Conservation (phyloP, 108 stramenopile species). For the Bacterosira constricta region DNA sequence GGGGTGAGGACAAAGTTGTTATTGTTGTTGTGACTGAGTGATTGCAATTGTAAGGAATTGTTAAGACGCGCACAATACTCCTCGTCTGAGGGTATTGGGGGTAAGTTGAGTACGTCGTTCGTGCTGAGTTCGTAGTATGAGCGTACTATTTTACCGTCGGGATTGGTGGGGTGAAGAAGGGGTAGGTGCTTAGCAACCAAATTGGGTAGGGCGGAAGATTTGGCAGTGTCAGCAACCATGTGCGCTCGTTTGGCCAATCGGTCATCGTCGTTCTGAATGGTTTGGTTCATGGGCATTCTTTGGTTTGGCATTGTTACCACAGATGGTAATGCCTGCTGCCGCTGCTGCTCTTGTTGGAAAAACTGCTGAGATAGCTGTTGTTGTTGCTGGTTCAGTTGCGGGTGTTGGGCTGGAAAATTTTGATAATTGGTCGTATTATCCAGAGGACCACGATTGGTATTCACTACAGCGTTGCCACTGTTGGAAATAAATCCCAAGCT, state of each 20-base stretch:
- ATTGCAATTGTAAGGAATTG: too few species aligned
- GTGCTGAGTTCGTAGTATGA: slow-evolving; percentile 72
- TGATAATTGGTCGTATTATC: not conserved
- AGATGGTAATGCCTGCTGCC: too few species aligned
- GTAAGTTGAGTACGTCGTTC: slow-evolving; percentile 75
- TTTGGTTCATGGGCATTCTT: not conserved
- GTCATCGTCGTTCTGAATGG: not conserved
- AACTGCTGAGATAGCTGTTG: too few species aligned
- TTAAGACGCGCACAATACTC: slow-evolving; percentile 64
- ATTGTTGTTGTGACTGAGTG: not conserved
- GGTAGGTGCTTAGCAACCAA: slow-evolving; percentile 63
- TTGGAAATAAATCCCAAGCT: too few species aligned
- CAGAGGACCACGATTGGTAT: too few species aligned
- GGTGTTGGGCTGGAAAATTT: not conserved
- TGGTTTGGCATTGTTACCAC: too few species aligned
- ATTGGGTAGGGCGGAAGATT: slow-evolving; percentile 35
- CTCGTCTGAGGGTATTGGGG: slow-evolving; percentile 74
- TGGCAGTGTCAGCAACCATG: too few species aligned
- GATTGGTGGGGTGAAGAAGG: slow-evolving; percentile 62
- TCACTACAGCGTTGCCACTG: too few species aligned
- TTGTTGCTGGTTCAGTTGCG: too few species aligned
- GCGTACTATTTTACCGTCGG: slow-evolving; percentile 71
- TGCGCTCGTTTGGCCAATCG: slow-evolving; percentile 17
- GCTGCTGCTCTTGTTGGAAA: slow-evolving; percentile 8
- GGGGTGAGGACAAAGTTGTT: slow-evolving; percentile 38